Evolutionary conservation across 352 stramenopile genomes (phyloP), one percentile per base, ranked within the genome.

Genomic region (Phytophthora pisi): DNA sequence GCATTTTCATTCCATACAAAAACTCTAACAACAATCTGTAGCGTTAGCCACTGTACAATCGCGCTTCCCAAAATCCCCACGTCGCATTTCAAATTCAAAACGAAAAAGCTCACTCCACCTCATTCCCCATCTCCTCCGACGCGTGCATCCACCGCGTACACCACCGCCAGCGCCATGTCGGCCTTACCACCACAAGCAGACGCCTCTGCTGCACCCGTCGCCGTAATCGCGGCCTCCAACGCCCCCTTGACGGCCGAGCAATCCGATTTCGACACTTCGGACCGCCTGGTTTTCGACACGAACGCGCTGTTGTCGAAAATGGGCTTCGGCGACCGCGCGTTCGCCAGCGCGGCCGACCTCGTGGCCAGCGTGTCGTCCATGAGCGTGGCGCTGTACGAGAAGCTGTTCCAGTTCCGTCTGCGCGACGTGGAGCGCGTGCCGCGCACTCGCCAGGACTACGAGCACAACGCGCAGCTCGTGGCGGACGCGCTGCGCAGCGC

Each of bases 381-480:
- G 90, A 93, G 94, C 65, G 90, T 97, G 58, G 90, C 91, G 30
- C 78, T 97, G 1, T 97, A 96, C 70, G 91, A 97, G 72, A 91
- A 90, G 66, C 78, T 97, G 51, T 97, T 97, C 65, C 84, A 95
- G 63, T 86, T 97, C 53, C 79, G 88, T 4, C 71, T 96, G 26
- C 82, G 88, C 5, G 71, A 75, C 45, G 75, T 96, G 42, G 74
- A 92, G 40, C 86, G 88, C 24, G 81, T 89, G 51, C 89, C 89
- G 5, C 46, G 61, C 4, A 79, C 72, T 5, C 50, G 77, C 9
- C 81, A 79, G 7, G 82, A 97, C 65, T 97, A 97, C 65, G 89
- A 90, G 31, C 73, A 85, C 56, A 97, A 97, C 64, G 91, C 89
- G 8, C 87, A 97, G 67, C 57, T 92, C 42, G 85, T 97, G 7